Base-by-base conservation (phyloP, 2,329 filamentous ascomycete genomes). In the Domatiomyces catenatus region DNA sequence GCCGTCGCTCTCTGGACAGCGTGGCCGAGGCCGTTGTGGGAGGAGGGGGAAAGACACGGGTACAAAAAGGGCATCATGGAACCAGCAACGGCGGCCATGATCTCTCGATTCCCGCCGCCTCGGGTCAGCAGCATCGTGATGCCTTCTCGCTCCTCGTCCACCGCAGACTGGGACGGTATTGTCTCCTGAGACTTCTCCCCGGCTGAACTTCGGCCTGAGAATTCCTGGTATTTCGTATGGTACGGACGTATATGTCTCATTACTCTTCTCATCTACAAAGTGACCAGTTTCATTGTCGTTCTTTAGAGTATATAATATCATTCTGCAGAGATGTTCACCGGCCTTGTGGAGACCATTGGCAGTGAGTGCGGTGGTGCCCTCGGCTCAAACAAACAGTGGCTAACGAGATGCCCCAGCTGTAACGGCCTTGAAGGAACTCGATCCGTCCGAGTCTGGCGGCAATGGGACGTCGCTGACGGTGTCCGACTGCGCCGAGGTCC, bases 391-490 rank as follows among this genome's bases (percentile, higher is more conserved):
- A 15, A 24, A 6, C 6, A 6, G 45, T 26, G 20, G 26, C 45
- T 32, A 19, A 26, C 45, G 12, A 24, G 20, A 47, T 60, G 50
- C 54, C 56, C 52, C 67, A 95, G 90, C 84, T 64, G 83, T 96
- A 69, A 82, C 85, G 66, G 77, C 83, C 56, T 81, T 95, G 62
- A 81, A 89, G 70, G 73, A 77, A 61, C 80, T 87, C 68, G 87
- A 94, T 68, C 77, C 81, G 65, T 84, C 86, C 53, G 66, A 72
- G 51, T 75, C 74, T 61, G 79, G 79, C 62, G 79, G 79, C 61
- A 85, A 86, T 64, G 90, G 92, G 62, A 94, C 89, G 48, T 92
- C 87, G 44, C 75, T 96, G 62, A 94, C 86, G 58, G 92, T 98
- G 67, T 76, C 79, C 58, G 75, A 89, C 58, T 70, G 76, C 58